Percentiles rank a stretch among this genome's conserved stretches.
These are phyloP conservation scores for Cenchrus fungigraminus DNA, from an alignment of 176 grass and related monocot species.

Conservation along the genomic window DNA sequence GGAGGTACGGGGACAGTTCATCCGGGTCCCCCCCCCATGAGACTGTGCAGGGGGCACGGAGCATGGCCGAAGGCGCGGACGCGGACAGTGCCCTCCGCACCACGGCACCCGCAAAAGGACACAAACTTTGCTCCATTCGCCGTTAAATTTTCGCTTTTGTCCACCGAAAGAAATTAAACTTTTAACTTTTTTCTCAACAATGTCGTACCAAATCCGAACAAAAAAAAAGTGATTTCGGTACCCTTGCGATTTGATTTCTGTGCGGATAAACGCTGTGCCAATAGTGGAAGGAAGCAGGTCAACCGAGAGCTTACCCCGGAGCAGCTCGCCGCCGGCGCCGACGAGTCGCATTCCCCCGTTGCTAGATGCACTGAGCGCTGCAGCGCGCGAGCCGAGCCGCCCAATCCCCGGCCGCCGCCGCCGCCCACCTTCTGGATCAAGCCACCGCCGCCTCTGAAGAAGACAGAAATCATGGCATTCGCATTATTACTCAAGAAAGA, in stretches of 20 bases:
- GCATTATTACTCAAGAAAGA: background rate
- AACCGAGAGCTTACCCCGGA: constrained; percentile 53
- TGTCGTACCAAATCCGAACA: constrained; percentile 5
- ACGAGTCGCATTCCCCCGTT: constrained; percentile 27
- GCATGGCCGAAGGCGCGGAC: background rate
- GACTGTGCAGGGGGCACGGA: constrained; percentile 34
- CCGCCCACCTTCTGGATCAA: constrained; percentile 65
- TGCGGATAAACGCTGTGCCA: background rate
- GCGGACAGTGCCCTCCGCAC: constrained; percentile 41
- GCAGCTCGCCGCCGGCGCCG: constrained; percentile 57
- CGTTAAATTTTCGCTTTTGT: constrained; percentile 37
- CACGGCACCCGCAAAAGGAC: constrained; percentile 57
- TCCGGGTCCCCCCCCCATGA: constrained; percentile 34
- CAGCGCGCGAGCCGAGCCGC: constrained; percentile 28
- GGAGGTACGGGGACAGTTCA: constrained; percentile 37
- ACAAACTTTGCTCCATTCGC: constrained; percentile 13
- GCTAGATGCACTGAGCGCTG: constrained; percentile 38
- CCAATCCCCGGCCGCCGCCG: constrained; percentile 46
- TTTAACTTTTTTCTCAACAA: constrained; percentile 12
- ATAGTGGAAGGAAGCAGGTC: constrained; percentile 7
- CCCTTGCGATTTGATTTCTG: background rate
- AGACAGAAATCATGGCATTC: background rate
- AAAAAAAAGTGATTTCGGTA: background rate
- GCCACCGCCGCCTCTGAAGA: constrained; percentile 53
- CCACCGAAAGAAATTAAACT: constrained; percentile 19